Evolutionary conservation across 2,329 filamentous ascomycete species (phyloP).

Genomic region (Aphanoascus verrucosus): DNA sequence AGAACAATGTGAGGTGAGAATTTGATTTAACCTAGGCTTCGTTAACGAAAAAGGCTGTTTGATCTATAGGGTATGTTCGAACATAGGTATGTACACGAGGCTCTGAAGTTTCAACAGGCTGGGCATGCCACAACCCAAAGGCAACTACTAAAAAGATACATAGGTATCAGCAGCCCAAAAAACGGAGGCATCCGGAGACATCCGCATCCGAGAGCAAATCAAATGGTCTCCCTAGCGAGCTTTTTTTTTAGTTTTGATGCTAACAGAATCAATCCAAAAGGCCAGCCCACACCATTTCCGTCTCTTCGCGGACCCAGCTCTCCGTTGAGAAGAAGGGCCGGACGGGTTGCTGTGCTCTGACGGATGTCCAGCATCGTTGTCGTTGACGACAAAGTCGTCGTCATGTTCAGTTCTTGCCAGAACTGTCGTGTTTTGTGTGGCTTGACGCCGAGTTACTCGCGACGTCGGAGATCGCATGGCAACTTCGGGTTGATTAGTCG

Average conservation of each 20-base stretch:
- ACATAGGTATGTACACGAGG: background rate
- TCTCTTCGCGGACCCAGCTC: background rate
- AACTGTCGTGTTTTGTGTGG: background rate
- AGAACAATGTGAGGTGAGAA: too few relatives aligned
- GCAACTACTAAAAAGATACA: too few relatives aligned
- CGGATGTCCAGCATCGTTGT: background rate
- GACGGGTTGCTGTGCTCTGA: background rate
- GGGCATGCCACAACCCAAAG: background rate
- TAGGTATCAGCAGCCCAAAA: too few relatives aligned
- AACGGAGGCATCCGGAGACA: background rate
- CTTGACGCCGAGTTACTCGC: background rate
- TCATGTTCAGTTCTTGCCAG: background rate
- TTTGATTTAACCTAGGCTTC: background rate
- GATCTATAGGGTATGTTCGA: background rate
- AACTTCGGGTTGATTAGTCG: background rate
- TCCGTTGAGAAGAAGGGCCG: background rate
- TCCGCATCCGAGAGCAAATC: too few relatives aligned
- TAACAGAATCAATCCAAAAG: background rate
- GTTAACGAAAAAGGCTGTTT: background rate
- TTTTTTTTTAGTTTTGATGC: constrained; percentile 2
- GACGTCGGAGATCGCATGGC: background rate
- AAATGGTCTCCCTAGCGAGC: background rate
- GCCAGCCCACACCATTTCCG: constrained; percentile 4
- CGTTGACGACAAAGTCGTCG: background rate
- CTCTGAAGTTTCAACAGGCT: background rate